Base-by-base conservation (phyloP, 2,329 filamentous ascomycete species). In the Chaetomiaceae sp. region DNA sequence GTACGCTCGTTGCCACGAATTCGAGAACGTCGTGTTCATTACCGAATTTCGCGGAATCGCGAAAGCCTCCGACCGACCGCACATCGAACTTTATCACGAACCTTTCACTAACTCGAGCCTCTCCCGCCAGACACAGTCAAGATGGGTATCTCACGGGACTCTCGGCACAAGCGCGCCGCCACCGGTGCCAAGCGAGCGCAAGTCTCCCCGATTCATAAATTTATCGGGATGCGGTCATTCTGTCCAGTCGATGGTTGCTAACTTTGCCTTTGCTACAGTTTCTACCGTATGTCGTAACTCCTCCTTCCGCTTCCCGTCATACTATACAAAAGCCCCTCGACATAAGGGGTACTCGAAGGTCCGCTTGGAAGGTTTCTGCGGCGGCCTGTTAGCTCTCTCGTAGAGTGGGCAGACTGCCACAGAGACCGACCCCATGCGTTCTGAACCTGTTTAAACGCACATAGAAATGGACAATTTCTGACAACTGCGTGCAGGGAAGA, bases 91-190 rank as follows among this genome's bases (percentile, higher is more conserved):
- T 30, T 14, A 21, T 48, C 44, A 34, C 48, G 48, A 57, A 46
- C 21, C 32, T 32, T 27, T 34, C 20, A 46, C 56, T 62, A 61
- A 61, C 29, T 58, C 55, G 56, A 64, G 54, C 56, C 51, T 53
- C 58, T 57, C 52, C 64, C 68, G 64, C 42, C 75, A 86, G 81
- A 81, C 80, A 81, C 79, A 79, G 85, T 85, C 87, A 89, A 86
- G 81, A 92, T 92, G 88, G 89, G 94, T 99, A 97, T 99, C 82
- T 96, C 92, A 80, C 89, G 94, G 82, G 92, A 97, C 82, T 96
- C 90, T 77, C 90, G 94, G 82, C 94, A 99, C 87, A 99, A 99
- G 89, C 91, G 94, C 81, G 91, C 90, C 79, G 91, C 92, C 77
- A 89, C 95, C 76, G 95, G 94, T 84, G 94, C 95, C 73, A 99